phyloP scores from a whole-genome alignment of 305 asterid genomes.

The Euphrasia arctica region DNA sequence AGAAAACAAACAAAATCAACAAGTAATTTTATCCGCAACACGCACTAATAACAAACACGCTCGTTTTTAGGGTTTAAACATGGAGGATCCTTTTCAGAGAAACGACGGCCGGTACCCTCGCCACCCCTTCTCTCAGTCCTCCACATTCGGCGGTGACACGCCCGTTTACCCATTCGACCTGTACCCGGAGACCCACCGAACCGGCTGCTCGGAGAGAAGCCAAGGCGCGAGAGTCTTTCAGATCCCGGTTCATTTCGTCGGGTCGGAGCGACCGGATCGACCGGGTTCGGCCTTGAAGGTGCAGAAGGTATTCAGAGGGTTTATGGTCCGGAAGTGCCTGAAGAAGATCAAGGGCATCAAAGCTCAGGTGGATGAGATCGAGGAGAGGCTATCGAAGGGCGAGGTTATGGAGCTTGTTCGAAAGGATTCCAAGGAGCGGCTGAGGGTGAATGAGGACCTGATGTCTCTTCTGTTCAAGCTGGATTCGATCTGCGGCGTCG shows the following conservation, averaged over 20 bases:
- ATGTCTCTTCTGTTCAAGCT: constrained; percentile 68
- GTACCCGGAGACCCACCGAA: background rate
- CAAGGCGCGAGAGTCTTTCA: constrained; percentile 36
- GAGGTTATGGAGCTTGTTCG: constrained; percentile 41
- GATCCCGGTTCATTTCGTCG: constrained; percentile 57
- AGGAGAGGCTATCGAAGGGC: constrained; percentile 18
- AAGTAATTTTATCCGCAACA: too few species aligned
- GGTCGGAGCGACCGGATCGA: constrained; percentile 37
- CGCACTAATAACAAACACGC: too few species aligned
- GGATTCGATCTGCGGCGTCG: constrained; percentile 61
- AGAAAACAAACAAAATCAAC: too few species aligned
- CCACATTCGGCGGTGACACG: constrained; percentile 21
- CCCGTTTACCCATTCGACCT: constrained; percentile 6
- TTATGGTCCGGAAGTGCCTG: constrained; percentile 56
- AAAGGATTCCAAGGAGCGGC: constrained; percentile 48
- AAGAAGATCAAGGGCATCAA: constrained; percentile 44
- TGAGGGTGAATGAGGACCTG: constrained; percentile 56
- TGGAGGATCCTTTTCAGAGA: constrained; percentile 42
- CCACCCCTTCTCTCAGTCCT: constrained; percentile 12
- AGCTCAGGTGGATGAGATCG: constrained; percentile 40
- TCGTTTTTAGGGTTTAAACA: background rate
- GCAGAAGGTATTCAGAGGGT: constrained; percentile 76
- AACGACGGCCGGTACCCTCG: constrained; percentile 33
- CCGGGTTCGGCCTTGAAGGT: constrained; percentile 49
- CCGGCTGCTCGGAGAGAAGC: constrained; percentile 24